Evolutionary conservation across 2,329 filamentous ascomycete genomes (phyloP).

Genomic region (Fusarium pseudonygamai): DNA sequence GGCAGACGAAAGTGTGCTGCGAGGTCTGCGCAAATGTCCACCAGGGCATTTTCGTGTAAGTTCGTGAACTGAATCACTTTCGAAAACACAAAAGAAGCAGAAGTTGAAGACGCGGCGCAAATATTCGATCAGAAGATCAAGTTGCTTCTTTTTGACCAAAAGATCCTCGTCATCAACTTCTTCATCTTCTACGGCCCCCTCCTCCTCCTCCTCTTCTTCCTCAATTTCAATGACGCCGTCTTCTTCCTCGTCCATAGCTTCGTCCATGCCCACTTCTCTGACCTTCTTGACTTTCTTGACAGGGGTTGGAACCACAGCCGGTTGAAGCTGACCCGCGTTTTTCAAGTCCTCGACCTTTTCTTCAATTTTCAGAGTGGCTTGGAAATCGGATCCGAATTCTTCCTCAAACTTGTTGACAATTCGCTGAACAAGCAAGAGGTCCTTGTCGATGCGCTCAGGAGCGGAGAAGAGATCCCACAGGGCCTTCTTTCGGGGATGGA

Average conservation of each 20-base stretch:
- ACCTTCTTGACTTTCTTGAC: slow-evolving; percentile 70
- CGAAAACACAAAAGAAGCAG: slow-evolving; percentile 99
- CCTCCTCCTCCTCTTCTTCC: slow-evolving; percentile 79
- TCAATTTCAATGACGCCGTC: slow-evolving; percentile 77
- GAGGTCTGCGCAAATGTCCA: slow-evolving; percentile 92
- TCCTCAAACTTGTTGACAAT: slow-evolving; percentile 86
- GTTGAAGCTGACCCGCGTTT: slow-evolving; percentile 79
- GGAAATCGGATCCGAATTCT: slow-evolving; percentile 80
- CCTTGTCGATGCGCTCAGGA: slow-evolving; percentile 91
- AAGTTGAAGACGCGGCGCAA: slow-evolving; percentile 97
- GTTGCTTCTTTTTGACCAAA: slow-evolving; percentile 92
- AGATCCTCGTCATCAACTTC: slow-evolving; percentile 92
- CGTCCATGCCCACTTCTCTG: slow-evolving; percentile 68
- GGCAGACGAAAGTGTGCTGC: slow-evolving; percentile 82
- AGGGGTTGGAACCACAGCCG: slow-evolving; percentile 62
- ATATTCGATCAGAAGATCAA: slow-evolving; percentile 96
- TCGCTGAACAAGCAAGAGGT: slow-evolving; percentile 83
- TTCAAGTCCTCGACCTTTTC: slow-evolving; percentile 85
- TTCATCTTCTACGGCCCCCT: slow-evolving; percentile 81
- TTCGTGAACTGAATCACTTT: slow-evolving; percentile 97
- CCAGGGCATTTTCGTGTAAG: slow-evolving; percentile 95
- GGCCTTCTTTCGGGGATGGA: slow-evolving; percentile 89
- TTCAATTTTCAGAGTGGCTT: slow-evolving; percentile 83
- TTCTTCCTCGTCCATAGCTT: slow-evolving; percentile 70
- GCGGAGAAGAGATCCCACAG: slow-evolving; percentile 97